Base-by-base conservation (phyloP, 2,329 filamentous ascomycete species). In the Hymenotorrendiella dingleyae region DNA sequence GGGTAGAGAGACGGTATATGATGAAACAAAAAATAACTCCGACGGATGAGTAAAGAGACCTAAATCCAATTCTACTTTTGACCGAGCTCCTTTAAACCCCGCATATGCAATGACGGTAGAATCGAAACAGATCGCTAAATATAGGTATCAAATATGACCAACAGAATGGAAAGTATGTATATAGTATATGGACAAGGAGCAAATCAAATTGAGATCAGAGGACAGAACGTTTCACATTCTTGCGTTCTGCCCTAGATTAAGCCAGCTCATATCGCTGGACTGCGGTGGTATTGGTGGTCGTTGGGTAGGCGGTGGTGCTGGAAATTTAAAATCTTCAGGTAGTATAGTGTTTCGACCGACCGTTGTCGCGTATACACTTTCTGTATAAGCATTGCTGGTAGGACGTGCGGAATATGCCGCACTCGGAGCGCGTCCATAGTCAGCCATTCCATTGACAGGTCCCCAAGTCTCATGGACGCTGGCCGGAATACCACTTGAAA, bases 221-320 rank as follows among this genome's bases (percentile, higher is more conserved):
- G 21, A 11, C 8, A 12, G 37, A 6, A n/a, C 26, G 8, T 8
- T 32, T 32, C 27, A 40, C 20, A 20, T 14, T 26, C 37, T 40
- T 17, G 17, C 23, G 8, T 32, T 34, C 23, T 36, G 29, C 14
- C 79, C 80, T 14, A 89, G 70, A 57, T 89, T 88, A 50, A 90
- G 65, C 85, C 85, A 90, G 64, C 82, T 86, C 82, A 89, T 86
- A 61, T 89, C 85, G 38, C 72, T 73, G 10, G 73, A 71, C 14
- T 39, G 33, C 16, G 38, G 29, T 22, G 42, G 42, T 7, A 35
- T 17, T n/a, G 41, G 46, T 32, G 29, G 42, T 36, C 24, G 46
- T 34, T 45, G 42, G 11, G 41, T 14, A 5, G 43, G 39, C 19
- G 52, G 50, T 26, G 41, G 43, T 46, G 52, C 26, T 35, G 47